Evolutionary conservation across 768 basidiomycete species (phyloP), one percentile per base, ranked within the genome.

Genomic region (Suillus plorans): DNA sequence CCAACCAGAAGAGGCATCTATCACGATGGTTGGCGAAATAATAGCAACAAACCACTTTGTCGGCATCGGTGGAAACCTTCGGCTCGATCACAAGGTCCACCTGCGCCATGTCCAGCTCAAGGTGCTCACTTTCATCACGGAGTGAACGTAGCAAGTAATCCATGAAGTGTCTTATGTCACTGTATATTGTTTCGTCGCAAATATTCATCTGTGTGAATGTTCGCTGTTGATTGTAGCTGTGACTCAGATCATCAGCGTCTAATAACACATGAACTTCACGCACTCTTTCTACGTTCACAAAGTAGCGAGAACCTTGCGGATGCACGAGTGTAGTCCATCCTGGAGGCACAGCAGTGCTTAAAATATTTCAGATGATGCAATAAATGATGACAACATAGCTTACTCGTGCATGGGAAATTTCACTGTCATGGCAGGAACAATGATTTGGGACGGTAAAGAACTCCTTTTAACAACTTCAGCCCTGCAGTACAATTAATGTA

Each of bases 131-230:
- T 0, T 49, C 16, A 37, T 22, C 25, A 4, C 68, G 39, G 36
- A 82, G 44, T 57, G 63, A 61, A 7, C 61, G 55, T n/a, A 70
- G 60, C 47, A 78, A 61, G 47, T 58, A 69, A 0, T 8, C 13
- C 39, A 71, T 76, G 53, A 80, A 82, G 7, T 70, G 68, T 8
- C 75, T 74, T 5, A 86, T 73, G 34, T 81, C 78, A 0, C 53
- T 31, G 8, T 71, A 66, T 6, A 80, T 71, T 0, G 67, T 69
- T 0, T 55, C 16, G 25, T 88, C 78, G 42, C 78, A 81, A 14
- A 89, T 74, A 65, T 88, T 72, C 34, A 80, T 81, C 67, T 89
- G 87, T 0, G 87, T 87, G 45, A 83, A 84, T 0, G 85, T 78
- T 57, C 78, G 80, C 84, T 86, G 65, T 34, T 14, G 22, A 36